Conservation (phyloP, 768 basidiomycete genomes). For the Podaxis mareebaensis region DNA sequence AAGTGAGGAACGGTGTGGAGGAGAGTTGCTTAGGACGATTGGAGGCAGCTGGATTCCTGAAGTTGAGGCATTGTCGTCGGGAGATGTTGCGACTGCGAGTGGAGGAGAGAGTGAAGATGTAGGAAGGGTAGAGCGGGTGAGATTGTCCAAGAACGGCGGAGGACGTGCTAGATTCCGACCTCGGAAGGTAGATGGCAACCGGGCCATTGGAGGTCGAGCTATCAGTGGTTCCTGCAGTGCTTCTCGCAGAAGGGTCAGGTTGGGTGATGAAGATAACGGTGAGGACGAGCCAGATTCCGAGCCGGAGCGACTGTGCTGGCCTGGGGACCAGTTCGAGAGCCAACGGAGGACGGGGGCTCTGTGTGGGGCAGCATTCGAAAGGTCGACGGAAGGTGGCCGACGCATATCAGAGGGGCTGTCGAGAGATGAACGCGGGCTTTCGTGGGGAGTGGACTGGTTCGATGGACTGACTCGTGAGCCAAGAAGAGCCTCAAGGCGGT, state of each 20-base stretch:
- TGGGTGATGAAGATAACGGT: conserved; percentile 35
- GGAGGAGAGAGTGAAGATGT: conserved; percentile 57
- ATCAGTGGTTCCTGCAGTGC: conserved; percentile 45
- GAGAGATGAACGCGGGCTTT: conserved; percentile 1
- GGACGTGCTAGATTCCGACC: conserved; percentile 36
- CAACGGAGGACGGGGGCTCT: conserved; percentile 44
- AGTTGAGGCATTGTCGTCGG: conserved; percentile 12
- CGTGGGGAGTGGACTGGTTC: background rate
- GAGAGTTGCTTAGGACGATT: conserved; percentile 39
- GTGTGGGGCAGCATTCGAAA: conserved; percentile 9
- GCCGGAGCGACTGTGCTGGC: conserved; percentile 27
- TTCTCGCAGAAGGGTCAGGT: conserved; percentile 42
- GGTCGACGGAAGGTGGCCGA: background rate
- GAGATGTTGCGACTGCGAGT: conserved; percentile 20
- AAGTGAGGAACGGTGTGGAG: conserved; percentile 49
- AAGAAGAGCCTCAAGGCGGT: conserved; percentile 26
- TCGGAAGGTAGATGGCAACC: conserved; percentile 37
- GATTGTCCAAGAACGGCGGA: conserved; percentile 53
- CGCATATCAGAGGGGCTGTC: conserved; percentile 3
- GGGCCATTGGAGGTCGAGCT: conserved; percentile 43
- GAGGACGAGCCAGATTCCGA: conserved; percentile 17
- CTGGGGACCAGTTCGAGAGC: conserved; percentile 37
- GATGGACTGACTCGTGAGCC: conserved; percentile 5
- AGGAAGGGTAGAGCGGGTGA: conserved; percentile 64
- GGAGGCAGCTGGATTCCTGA: conserved; percentile 27